Conservation (phyloP, 2,329 filamentous ascomycete species). For the Diaporthe batatas region DNA sequence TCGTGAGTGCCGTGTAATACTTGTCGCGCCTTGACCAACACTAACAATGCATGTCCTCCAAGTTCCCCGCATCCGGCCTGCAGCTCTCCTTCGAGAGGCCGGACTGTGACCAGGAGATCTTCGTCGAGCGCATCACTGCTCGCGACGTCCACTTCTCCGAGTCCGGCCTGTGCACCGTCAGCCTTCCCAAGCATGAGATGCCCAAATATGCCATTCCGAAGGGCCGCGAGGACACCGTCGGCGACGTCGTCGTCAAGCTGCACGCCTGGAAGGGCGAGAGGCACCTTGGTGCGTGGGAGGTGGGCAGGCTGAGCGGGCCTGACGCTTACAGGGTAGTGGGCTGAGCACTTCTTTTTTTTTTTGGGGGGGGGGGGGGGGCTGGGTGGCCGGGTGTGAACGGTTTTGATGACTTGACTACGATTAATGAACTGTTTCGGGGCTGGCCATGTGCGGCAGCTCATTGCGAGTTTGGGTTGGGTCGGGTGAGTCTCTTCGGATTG, state of each 20-base stretch:
- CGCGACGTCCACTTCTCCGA: conserved; percentile 35
- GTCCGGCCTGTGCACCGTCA: conserved; percentile 38
- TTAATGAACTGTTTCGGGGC: background rate
- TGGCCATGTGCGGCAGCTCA: background rate
- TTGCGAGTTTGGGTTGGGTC: background rate
- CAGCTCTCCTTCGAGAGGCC: conserved; percentile 40
- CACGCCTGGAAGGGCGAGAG: conserved; percentile 44
- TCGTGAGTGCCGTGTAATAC: conserved; percentile 20
- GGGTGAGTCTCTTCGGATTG: background rate
- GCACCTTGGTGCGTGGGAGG: conserved; percentile 41
- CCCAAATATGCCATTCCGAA: conserved; percentile 29
- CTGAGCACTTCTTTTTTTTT: background rate
- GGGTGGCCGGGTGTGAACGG: too few relatives aligned
- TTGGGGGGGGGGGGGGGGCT: too few relatives aligned
- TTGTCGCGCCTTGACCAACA: background rate
- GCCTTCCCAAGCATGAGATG: conserved; percentile 32
- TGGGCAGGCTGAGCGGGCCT: conserved; percentile 40
- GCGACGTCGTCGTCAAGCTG: conserved; percentile 39
- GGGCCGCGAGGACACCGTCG: conserved; percentile 4
- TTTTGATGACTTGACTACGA: conserved; percentile 6
- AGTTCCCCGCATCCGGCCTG: conserved; percentile 41
- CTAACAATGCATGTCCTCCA: background rate
- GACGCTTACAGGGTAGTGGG: conserved; percentile 30
- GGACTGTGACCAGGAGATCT: conserved; percentile 36
- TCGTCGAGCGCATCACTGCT: conserved; percentile 38